Evolutionary conservation across 2,329 filamentous ascomycete species (phyloP), one percentile per base, ranked within the genome.

Genomic region (Rutstroemia sp.): DNA sequence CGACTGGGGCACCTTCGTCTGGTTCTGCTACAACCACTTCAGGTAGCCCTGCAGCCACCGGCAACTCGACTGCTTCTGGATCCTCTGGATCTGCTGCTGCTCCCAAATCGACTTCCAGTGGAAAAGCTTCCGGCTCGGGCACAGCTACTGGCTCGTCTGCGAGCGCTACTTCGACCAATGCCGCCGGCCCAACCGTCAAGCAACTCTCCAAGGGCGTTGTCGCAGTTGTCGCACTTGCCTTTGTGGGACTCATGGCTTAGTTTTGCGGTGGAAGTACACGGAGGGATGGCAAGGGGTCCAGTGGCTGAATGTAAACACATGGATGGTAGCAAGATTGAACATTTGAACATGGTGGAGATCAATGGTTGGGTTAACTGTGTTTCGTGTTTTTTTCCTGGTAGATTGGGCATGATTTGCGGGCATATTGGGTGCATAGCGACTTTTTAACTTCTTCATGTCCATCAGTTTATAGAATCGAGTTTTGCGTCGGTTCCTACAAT

Each of bases 121-220:
- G 27, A 39, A 51, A 51, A 9, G 17, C 54, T 19, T 51, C 48
- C 16, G 41, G 23, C 16, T 50, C 53, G 2, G 38, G 39, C 10
- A 47, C 48, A 8, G 42, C 37, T 41, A 46, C 54, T 21, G 51
- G 48, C 10, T 25, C 53, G 5, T 41, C 38, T 25, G 41, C 54
- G 21, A 56, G 39, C 14, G 30, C 54, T 30, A 37, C 46, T 37
- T 30, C 25, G 16, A 34, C 46, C 17, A 14, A 25, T 14, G 27
- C 25, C 17, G 48, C 27, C 38, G 48, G 37, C 21, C 37, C 39
- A 45, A 51, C 27, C 17, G 41, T 56, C 19, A 41, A 46, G 27
- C 48, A 52, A 46, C 39, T 56, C 14, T 52, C 54, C 27, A 56
- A 56, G 48, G 48, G 54, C n/a, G 54, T 27, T 16, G n/a, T 47